Percentiles rank a stretch among this genome's conserved stretches.
Conservation (phyloP, 306 rosid genomes). For the Urtica urens region DNA sequence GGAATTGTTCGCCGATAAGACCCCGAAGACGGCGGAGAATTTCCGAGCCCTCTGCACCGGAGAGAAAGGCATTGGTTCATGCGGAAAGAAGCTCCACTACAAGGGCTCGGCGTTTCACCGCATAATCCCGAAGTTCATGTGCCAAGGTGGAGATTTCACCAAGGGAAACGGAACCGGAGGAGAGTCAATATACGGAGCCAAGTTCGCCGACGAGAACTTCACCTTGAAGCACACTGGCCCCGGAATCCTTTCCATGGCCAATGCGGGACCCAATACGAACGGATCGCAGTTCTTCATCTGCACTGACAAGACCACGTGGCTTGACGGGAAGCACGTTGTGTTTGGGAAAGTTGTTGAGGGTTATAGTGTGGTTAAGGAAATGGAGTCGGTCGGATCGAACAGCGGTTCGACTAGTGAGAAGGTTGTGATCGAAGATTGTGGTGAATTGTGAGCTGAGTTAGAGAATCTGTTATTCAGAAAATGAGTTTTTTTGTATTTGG, state of each 20-base stretch:
- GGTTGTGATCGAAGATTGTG: constrained; percentile 76
- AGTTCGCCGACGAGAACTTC: constrained; percentile 69
- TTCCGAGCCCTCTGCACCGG: constrained; percentile 85
- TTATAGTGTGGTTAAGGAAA: constrained; percentile 45
- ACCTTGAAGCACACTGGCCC: constrained; percentile 63
- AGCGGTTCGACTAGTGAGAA: constrained; percentile 39
- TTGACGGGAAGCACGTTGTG: constrained; percentile 81
- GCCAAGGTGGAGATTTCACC: constrained; percentile 86
- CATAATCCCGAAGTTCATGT: constrained; percentile 69
- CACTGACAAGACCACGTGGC: constrained; percentile 51
- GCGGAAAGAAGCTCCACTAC: constrained; percentile 57
- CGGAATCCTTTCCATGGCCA: constrained; percentile 84
- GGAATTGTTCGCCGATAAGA: constrained; percentile 60
- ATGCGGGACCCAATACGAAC: constrained; percentile 59
- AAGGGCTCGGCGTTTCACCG: constrained; percentile 75
- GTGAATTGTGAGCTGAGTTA: constrained; percentile 46
- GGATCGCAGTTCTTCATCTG: constrained; percentile 88
- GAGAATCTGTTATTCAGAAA: no score
- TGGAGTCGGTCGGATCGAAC: constrained; percentile 66
- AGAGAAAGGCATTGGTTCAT: constrained; percentile 55
- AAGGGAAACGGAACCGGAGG: constrained; percentile 83
- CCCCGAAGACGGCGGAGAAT: constrained; percentile 84
- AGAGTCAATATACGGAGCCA: constrained; percentile 66
- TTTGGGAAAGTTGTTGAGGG: constrained; percentile 87
- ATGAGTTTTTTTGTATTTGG: no score